phyloP scores from a whole-genome alignment of 2,329 filamentous ascomycete genomes.

The Aspergillus unguis region DNA sequence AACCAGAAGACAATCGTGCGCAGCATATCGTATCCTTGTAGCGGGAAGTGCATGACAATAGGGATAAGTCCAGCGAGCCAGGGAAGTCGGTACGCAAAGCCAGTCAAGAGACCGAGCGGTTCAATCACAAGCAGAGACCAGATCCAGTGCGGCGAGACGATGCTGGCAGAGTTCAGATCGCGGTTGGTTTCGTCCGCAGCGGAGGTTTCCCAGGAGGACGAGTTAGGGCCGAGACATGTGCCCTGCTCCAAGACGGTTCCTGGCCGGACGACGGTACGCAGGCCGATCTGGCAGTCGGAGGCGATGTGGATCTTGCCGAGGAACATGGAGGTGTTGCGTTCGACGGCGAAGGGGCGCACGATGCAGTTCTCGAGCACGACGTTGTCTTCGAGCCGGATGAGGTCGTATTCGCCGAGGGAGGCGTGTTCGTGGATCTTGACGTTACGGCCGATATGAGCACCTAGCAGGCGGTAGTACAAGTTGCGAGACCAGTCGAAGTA shows the following conservation, averaged over 20 bases:
- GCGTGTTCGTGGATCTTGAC: conserved; percentile 47
- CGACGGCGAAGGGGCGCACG: conserved; percentile 53
- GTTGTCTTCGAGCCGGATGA: conserved; percentile 53
- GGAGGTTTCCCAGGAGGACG: conserved; percentile 53
- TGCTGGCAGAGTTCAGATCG: not conserved
- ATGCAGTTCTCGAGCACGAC: conserved; percentile 48
- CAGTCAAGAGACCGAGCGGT: not conserved
- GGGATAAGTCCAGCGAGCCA: conserved; percentile 4
- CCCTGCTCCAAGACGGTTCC: conserved; percentile 49
- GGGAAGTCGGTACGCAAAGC: not conserved
- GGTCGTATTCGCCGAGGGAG: conserved; percentile 55
- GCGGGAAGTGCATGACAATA: conserved; percentile 3
- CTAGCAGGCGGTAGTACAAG: conserved; percentile 52
- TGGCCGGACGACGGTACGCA: conserved; percentile 51
- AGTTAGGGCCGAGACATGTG: conserved; percentile 56
- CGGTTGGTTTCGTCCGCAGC: not conserved
- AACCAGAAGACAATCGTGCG: conserved; percentile 7
- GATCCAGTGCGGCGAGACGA: conserved; percentile 1
- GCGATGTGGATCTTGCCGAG: conserved; percentile 53
- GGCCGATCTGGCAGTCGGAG: conserved; percentile 47
- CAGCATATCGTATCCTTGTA: not conserved
- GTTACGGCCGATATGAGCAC: conserved; percentile 52
- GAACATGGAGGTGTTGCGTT: conserved; percentile 59
- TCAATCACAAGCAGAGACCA: not conserved
- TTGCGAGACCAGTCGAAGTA: conserved; percentile 34